Conservation (phyloP, 2,329 filamentous ascomycete species). For the Hypoxylon sp. region DNA sequence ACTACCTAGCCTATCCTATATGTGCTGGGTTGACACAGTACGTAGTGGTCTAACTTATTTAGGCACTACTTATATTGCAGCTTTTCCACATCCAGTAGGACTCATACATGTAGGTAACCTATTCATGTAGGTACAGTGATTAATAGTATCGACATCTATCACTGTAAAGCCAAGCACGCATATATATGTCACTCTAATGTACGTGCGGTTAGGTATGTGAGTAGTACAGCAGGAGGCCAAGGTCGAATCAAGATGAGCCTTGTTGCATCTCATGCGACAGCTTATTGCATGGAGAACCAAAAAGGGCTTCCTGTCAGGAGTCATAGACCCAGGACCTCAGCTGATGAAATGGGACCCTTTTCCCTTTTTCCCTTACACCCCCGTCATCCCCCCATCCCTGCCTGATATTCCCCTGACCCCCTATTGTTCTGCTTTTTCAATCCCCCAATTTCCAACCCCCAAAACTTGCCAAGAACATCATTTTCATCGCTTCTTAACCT, state of each 20-base stretch:
- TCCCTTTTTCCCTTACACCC: constrained; percentile 3
- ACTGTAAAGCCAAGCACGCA: neutral
- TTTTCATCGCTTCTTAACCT: constrained; percentile 43
- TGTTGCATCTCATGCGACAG: constrained; percentile 1
- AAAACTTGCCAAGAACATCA: constrained; percentile 51
- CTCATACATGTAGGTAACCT: too few relatives aligned
- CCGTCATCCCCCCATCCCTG: constrained; percentile 20
- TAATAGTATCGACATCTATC: too few relatives aligned
- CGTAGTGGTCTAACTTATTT: constrained; percentile 25
- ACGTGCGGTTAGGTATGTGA: neutral
- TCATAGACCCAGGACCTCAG: constrained; percentile 16
- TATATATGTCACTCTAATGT: neutral
- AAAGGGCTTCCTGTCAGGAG: constrained; percentile 10
- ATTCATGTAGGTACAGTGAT: too few relatives aligned
- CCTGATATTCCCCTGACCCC: constrained; percentile 30
- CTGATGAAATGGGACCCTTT: constrained; percentile 28
- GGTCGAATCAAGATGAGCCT: neutral
- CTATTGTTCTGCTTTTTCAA: constrained; percentile 40
- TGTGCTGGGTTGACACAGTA: neutral
- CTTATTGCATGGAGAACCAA: neutral
- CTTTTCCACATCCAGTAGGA: constrained; percentile 13
- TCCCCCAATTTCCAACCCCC: constrained; percentile 46
- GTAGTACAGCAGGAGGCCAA: neutral
- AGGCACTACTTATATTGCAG: constrained; percentile 1
- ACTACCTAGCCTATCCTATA: neutral